A percentile compares a stretch with the other conserved stretches of the same genome.
Evolutionary conservation across 176 grass and related monocot genomes (phyloP).

Genomic region (Poa pratensis): DNA sequence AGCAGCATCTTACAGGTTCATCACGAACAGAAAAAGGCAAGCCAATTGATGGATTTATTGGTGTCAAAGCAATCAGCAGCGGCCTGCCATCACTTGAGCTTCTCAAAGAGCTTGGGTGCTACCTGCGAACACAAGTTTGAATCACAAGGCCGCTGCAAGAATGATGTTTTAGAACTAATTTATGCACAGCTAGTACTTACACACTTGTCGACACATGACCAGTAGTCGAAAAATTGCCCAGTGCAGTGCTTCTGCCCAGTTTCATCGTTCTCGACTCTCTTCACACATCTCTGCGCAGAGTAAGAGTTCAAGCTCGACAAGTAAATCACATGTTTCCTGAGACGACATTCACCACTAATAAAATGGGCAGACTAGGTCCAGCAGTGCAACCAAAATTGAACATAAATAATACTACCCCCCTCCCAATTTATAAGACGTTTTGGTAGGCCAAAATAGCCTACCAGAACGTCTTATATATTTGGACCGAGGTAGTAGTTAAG

Average conservation of each 20-base stretch:
- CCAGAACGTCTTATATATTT: no score
- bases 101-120: constrained; percentile 51
- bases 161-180: not conserved
- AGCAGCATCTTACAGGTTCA: constrained; percentile 23
- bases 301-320: constrained; percentile 13
- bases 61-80: not conserved
- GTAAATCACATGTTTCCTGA: not conserved
- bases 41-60: constrained; percentile 22
- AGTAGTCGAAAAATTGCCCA: constrained; percentile 64
- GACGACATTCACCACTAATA: not conserved
- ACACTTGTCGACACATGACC: constrained; percentile 63
- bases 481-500: not conserved
- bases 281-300: constrained; percentile 53
- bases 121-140: constrained; percentile 38
- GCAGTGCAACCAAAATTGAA: not conserved
- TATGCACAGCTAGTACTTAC: constrained; percentile 33
- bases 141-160: not conserved
- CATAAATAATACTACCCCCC: not conserved
- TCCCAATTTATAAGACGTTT: no score
- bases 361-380: not conserved
- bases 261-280: constrained; percentile 55
- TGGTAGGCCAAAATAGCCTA: no score
- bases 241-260: constrained; percentile 74
- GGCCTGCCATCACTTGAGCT: constrained; percentile 42
- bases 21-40: not conserved